Conservation (phyloP, 805 yeast species). For the Lachancea meyersii region DNA sequence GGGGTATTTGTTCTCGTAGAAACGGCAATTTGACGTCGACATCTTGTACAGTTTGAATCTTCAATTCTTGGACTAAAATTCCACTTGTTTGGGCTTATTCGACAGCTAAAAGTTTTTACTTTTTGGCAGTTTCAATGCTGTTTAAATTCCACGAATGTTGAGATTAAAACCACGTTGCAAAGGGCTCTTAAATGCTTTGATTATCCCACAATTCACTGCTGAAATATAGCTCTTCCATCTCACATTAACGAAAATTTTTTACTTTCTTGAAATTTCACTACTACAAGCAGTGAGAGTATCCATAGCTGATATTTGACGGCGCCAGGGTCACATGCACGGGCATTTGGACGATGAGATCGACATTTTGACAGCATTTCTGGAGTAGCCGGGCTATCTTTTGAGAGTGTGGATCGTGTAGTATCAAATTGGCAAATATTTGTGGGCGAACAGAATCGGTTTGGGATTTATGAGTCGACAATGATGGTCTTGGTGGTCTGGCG, state of each 20-base stretch:
- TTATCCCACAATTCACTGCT: neutral
- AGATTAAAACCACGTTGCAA: neutral
- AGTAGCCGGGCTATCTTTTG: too few relatives aligned
- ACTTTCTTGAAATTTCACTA: neutral
- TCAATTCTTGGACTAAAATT: neutral
- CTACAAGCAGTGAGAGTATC: neutral
- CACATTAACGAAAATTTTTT: neutral
- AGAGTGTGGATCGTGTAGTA: too few relatives aligned
- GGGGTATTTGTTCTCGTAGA: conserved; percentile 96
- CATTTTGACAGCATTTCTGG: neutral
- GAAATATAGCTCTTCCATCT: neutral
- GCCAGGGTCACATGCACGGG: neutral
- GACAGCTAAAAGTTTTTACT: neutral
- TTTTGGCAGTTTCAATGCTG: neutral
- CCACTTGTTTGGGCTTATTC: neutral
- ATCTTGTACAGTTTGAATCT: conserved; percentile 30
- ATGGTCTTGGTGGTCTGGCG: too few relatives aligned
- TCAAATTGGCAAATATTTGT: too few relatives aligned
- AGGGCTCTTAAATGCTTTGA: neutral
- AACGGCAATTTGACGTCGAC: conserved; percentile 90
- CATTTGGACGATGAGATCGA: neutral
- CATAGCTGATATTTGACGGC: neutral
- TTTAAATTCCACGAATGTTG: neutral
- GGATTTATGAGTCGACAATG: too few relatives aligned
- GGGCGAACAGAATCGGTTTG: too few relatives aligned